Evolutionary conservation across 2,329 filamentous ascomycete species (phyloP), one percentile per base, ranked within the genome.

Genomic region (Penicillium sp.): DNA sequence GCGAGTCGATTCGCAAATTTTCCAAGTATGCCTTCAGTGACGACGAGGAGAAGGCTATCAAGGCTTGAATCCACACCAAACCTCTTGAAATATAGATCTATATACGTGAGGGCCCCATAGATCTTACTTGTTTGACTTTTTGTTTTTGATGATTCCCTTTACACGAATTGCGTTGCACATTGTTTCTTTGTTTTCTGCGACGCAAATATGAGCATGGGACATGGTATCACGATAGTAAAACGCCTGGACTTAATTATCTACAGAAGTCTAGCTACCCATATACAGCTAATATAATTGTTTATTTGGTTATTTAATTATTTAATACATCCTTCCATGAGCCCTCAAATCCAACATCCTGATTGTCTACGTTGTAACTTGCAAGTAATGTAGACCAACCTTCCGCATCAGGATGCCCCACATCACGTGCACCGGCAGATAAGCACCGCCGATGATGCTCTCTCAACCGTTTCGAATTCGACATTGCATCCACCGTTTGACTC

Each of bases 11-110:
- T 63, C 81, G 91, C 5, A 79, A 78, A 54, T 79, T 81, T 57
- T 90, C 87, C 67, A 88, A 85, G 73, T 96, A 86, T 69, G 91
- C 91, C 0, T 96, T 90, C 63, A 73, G 74, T 22, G 80, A 80
- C 14, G 82, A 85, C 46, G 81, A 84, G 53, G 82, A 84, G 68
- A 69, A 71, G 43, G 58, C 51, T 11, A 54, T 56, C 49, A 66
- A 65, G 57, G 58, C 64, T 54, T 66, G 47, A 55, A 26, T 2
- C 13, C 4, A 21, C 11, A 13, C 5, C 19, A 26, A 16, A 9
- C 22, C 44, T 13, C 44, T 47, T 16, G 14, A 7, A n/a, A 47
- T n/a, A n/a, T n/a, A n/a, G n/a, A n/a, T n/a, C n/a, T n/a, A n/a
- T n/a, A n/a, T n/a, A n/a, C n/a, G n/a, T n/a, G n/a, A n/a, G n/a